These are phyloP conservation scores for Trametes coccinea DNA, from an alignment of 768 basidiomycete genomes.

Conservation along the genomic window DNA sequence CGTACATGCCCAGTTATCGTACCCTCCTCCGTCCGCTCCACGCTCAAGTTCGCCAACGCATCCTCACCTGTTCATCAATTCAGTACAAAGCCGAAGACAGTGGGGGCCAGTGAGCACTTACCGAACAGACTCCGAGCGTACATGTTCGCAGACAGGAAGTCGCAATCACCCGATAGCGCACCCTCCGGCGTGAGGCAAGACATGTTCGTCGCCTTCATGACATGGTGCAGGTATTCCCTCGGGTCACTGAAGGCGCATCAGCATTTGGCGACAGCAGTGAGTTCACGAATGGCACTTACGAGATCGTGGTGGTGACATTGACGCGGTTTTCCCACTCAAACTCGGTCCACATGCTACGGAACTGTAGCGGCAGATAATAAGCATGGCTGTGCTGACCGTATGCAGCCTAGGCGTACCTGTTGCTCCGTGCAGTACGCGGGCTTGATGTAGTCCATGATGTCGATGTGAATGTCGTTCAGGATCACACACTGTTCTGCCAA, in stretches of 20 bases:
- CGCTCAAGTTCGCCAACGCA: conserved; percentile 90
- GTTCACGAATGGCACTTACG: conserved; percentile 49
- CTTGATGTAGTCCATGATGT: conserved; percentile 98
- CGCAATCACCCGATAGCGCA: conserved; percentile 90
- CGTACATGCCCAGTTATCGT: conserved; percentile 90
- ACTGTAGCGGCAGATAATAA: conserved; percentile 45
- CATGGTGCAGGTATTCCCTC: conserved; percentile 86
- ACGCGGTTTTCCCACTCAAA: conserved; percentile 99
- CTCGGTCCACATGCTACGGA: conserved; percentile 99
- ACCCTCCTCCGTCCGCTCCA: conserved; percentile 83
- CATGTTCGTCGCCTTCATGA: conserved; percentile 98
- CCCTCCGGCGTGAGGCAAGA: conserved; percentile 90
- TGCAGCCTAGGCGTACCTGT: conserved; percentile 54
- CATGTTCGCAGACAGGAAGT: conserved; percentile 96
- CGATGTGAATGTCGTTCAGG: conserved; percentile 95
- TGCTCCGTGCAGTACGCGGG: conserved; percentile 94
- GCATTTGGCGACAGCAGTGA: background rate
- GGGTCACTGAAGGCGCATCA: conserved; percentile 56
- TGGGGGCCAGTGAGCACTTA: conserved; percentile 37
- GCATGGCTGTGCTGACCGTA: background rate
- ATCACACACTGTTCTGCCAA: conserved; percentile 91
- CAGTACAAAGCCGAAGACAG: background rate
- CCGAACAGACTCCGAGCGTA: conserved; percentile 95
- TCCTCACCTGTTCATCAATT: conserved; percentile 72
- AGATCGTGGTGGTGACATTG: conserved; percentile 82